Evolutionary conservation across 345 rosid species (phyloP).

Genomic region (Eucalyptus sp.): DNA sequence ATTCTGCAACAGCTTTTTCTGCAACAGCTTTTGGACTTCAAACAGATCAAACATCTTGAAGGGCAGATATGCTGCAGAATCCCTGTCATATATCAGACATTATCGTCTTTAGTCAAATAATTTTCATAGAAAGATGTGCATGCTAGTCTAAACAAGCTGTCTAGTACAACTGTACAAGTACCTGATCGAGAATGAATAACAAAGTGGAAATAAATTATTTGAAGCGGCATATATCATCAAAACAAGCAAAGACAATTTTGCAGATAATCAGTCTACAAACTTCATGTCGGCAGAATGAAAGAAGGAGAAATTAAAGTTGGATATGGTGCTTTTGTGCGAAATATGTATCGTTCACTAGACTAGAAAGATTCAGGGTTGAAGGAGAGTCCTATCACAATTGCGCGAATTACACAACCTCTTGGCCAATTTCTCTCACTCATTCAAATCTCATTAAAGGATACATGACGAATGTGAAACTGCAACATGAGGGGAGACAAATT

Average conservation of each 20-base stretch:
- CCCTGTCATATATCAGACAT: slow-evolving; percentile 2
- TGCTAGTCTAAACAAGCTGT: background rate
- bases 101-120: background rate
- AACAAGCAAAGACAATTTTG: background rate
- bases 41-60: slow-evolving; percentile 37
- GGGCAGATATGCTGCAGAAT: slow-evolving; percentile 5
- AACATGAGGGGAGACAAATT: background rate
- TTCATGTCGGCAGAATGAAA: background rate
- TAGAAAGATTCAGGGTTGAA: background rate
- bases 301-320: background rate
- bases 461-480: background rate
- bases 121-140: background rate
- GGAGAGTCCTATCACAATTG: background rate
- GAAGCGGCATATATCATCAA: background rate
- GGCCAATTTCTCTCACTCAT: background rate
- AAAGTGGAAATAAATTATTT: background rate
- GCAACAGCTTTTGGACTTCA: slow-evolving; percentile 17
- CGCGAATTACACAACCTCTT: background rate
- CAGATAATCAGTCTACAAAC: background rate
- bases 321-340: background rate
- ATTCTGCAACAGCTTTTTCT: slow-evolving; percentile 37
- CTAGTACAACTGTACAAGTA: background rate
- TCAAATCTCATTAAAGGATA: background rate
- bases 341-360: background rate
- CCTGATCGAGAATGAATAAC: background rate